These are phyloP conservation scores for Paramecium biaurelia DNA, from an alignment of 73 alveolate genomes.

Conservation along the genomic window DNA sequence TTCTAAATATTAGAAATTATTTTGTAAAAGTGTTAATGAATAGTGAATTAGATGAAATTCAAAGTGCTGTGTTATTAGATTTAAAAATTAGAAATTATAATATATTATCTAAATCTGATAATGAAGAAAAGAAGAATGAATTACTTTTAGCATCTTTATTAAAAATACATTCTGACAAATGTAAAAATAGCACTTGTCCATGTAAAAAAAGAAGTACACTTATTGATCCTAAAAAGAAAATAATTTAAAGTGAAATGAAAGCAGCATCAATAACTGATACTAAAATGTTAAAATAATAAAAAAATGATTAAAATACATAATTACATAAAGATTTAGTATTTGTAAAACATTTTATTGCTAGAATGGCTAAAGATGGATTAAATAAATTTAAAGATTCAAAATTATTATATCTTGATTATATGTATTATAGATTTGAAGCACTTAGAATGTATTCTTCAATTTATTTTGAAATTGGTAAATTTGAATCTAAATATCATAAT, in stretches of 20 bases:
- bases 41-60: conserved; percentile 55
- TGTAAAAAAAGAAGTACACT: conserved; percentile 39
- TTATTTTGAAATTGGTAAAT: background rate
- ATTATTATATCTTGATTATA: conserved; percentile 40
- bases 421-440: conserved; percentile 59
- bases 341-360: conserved; percentile 58
- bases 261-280: background rate
- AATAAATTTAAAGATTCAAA: conserved; percentile 56
- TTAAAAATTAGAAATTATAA: conserved; percentile 54
- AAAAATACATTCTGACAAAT: conserved; percentile 60
- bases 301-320: conserved; percentile 29
- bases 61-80: conserved; percentile 47
- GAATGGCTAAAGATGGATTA: conserved; percentile 58
- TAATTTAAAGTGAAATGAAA: background rate
- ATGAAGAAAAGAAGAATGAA: conserved; percentile 49
- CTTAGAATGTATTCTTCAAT: conserved; percentile 53
- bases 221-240: conserved; percentile 55
- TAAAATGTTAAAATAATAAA: background rate
- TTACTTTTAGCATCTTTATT: conserved; percentile 51
- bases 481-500: conserved; percentile 53
- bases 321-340: conserved; percentile 53
- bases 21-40: conserved; percentile 46
- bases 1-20: conserved; percentile 48
- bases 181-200: conserved; percentile 47
- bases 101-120: background rate